Evolutionary conservation across 2,329 filamentous ascomycete species (phyloP), one percentile per base, ranked within the genome.

Genomic region (Arthrinium phaeospermum): DNA sequence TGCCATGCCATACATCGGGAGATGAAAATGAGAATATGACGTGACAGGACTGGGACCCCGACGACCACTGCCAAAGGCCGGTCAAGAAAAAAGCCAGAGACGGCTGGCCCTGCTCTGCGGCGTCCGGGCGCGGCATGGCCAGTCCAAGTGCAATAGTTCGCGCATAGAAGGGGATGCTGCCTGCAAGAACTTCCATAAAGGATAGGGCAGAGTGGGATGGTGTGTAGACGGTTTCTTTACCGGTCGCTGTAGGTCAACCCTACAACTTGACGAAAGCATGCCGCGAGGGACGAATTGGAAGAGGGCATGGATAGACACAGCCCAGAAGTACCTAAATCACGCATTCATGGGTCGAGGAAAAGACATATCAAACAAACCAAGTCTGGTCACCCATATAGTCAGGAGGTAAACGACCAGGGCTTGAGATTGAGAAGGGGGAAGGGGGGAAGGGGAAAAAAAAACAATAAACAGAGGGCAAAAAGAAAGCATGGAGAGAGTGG

Each of bases 341-440:
- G 57, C 57, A 64, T n/a, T 64, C 34, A 41, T 41, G 57, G 57
- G 57, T 41, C 57, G 57, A 64, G 57, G n/a, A 64, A 64, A 34
- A 64, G 57, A 64, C 57, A 64, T 64, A 64, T 64, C 57, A 64
- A 64, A 64, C 57, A 37, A 64, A 41, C 57, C 57, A 41, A 41
- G 57, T 24, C 57, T 64, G 57, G 57, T n/a, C 57, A 19, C 57
- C 57, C 30, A 64, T 64, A 64, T 64, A 41, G 57, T 64, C 34
- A 64, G 22, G 34, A 41, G 34, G 22, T 64, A 64, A 41, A 64
- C 34, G 34, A 41, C 57, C 30, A 64, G 34, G 57, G 57, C 57
- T 7, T n/a, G 22, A 64, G 10, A 24, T 41, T 41, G 34, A n/a
- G 57, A 37, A 30, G 37, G 30, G 57, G 30, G 8, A 61, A 22